Conservation (phyloP, 2,329 filamentous ascomycete genomes). For the Fusarium penzigii region DNA sequence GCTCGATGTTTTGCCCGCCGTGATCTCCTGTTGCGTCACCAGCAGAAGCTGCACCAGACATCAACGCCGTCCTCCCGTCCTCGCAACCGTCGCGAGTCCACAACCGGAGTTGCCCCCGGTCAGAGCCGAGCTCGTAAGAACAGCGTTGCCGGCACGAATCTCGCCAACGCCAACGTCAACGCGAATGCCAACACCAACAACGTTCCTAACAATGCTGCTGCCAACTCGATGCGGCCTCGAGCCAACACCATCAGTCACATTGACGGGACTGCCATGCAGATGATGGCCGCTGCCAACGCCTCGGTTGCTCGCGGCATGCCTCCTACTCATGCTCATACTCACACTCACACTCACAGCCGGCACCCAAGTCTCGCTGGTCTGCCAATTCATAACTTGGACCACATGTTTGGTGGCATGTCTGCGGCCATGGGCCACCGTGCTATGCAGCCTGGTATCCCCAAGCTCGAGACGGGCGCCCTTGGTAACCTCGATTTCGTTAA, state of each 20-base stretch:
- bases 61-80: conserved; percentile 85
- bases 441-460: conserved; percentile 69
- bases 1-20: conserved; percentile 91
- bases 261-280: conserved; percentile 73
- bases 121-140: conserved; percentile 85
- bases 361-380: conserved; percentile 75
- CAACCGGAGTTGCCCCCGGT: conserved; percentile 67
- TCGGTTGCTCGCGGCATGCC: conserved; percentile 51
- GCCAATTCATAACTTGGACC: conserved; percentile 57
- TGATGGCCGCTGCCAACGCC: conserved; percentile 64
- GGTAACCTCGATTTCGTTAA: conserved; percentile 64
- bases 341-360: conserved; percentile 63
- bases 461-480: conserved; percentile 78
- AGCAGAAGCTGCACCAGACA: conserved; percentile 97
- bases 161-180: conserved; percentile 9
- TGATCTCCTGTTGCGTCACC: conserved; percentile 88
- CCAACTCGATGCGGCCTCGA: conserved; percentile 74
- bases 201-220: conserved; percentile 37
- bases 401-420: conserved; percentile 74
- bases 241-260: conserved; percentile 97
- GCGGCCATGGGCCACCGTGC: conserved; percentile 66
- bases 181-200: neutral
- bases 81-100: conserved; percentile 87
- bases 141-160: conserved; percentile 68
- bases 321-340: conserved; percentile 37